Evolutionary conservation across 306 rosid genomes (phyloP).

Genomic region (Prunus fruticosa): DNA sequence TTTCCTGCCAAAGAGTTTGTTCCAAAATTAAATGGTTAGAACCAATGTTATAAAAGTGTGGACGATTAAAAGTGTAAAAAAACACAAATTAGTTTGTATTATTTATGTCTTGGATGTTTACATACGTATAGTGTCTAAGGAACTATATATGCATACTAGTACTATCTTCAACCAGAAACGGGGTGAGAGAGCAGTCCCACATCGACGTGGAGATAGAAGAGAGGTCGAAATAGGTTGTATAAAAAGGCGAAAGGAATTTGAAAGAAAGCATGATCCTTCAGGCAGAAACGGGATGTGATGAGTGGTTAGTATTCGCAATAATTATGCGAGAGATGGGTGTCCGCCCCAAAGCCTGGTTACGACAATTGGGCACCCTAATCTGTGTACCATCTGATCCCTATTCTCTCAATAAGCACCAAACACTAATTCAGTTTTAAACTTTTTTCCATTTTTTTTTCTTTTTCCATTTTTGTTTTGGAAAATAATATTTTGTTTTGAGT

Average conservation of each 20-base stretch:
- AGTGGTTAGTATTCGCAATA: slow-evolving; percentile 46
- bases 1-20: no score
- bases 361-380: slow-evolving; percentile 58
- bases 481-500: neutral
- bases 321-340: slow-evolving; percentile 59
- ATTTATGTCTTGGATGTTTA: no score
- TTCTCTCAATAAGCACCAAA: neutral
- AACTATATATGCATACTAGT: no score
- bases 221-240: neutral
- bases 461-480: neutral
- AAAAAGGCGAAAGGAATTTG: rapidly evolving
- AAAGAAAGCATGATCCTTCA: slow-evolving; percentile 18
- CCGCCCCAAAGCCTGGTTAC: slow-evolving; percentile 78
- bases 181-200: slow-evolving; percentile 37
- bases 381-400: slow-evolving; percentile 66
- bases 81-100: no score
- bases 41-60: no score
- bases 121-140: no score
- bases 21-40: no score
- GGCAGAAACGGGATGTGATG: slow-evolving; percentile 82
- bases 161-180: no score
- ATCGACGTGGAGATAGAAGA: neutral
- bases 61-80: no score
- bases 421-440: neutral
- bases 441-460: no score